phyloP scores from a whole-genome alignment of 2,329 filamentous ascomycete genomes.

The Pseudopithomyces maydicus region DNA sequence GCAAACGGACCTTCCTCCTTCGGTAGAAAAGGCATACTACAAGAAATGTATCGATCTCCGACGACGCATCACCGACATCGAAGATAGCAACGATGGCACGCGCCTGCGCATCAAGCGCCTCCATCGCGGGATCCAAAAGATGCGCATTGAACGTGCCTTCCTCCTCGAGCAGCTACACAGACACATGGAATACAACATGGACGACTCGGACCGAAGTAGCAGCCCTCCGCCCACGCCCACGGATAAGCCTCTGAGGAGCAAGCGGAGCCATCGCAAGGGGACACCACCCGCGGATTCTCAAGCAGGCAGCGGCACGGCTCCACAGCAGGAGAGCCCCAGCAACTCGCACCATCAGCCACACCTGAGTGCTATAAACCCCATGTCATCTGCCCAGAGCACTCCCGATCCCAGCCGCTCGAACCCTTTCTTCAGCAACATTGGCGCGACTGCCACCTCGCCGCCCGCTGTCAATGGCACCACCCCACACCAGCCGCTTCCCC shows the following conservation, averaged over 20 bases:
- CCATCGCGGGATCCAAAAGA: conserved; percentile 85
- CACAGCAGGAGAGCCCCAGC: conserved; percentile 21
- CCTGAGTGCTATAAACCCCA: conserved; percentile 31
- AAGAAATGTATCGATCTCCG: conserved; percentile 96
- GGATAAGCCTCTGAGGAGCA: conserved; percentile 73
- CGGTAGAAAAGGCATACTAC: conserved; percentile 93
- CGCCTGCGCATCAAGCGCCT: conserved; percentile 79
- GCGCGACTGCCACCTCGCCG: conserved; percentile 30
- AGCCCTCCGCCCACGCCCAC: conserved; percentile 81
- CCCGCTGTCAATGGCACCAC: conserved; percentile 39
- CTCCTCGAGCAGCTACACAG: conserved; percentile 56
- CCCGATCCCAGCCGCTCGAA: conserved; percentile 40
- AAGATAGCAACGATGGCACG: conserved; percentile 86
- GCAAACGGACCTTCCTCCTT: conserved; percentile 69
- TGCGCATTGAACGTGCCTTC: conserved; percentile 80
- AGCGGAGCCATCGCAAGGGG: conserved; percentile 64
- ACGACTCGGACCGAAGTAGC: conserved; percentile 75
- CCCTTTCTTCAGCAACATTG: conserved; percentile 38
- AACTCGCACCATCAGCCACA: conserved; percentile 23
- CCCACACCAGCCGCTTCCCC: conserved; percentile 21
- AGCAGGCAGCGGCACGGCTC: conserved; percentile 5
- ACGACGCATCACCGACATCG: conserved; percentile 87
- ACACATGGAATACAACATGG: conserved; percentile 54
- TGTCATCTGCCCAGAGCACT: conserved; percentile 46
- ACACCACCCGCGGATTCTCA: conserved; percentile 35